Conservation (phyloP, 2,329 filamentous ascomycete genomes). For the Zymoseptoria pseudotritici region DNA sequence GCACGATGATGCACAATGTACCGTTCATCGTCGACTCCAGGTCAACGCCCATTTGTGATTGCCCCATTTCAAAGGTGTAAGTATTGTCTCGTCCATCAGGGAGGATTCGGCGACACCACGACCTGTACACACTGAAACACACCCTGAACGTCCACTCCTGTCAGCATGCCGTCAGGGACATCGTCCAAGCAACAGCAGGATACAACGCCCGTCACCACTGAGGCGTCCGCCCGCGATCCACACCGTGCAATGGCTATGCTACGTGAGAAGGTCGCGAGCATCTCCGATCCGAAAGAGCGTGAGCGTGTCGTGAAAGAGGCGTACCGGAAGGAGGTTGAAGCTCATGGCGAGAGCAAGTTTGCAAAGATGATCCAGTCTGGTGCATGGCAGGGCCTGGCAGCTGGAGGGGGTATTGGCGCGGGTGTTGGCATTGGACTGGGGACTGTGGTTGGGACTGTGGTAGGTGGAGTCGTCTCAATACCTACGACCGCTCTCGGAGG, state of each 20-base stretch:
- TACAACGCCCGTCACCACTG: neutral
- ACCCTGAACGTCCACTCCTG: neutral
- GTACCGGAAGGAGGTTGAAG: constrained; percentile 27
- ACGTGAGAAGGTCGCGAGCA: constrained; percentile 15
- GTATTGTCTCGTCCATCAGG: neutral
- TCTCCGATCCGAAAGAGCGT: constrained; percentile 21
- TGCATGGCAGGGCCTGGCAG: constrained; percentile 35
- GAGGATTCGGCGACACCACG: neutral
- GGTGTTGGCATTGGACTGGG: constrained; percentile 36
- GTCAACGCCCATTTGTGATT: neutral
- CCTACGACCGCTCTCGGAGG: constrained; percentile 35
- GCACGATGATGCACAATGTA: neutral
- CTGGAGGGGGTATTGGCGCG: constrained; percentile 37
- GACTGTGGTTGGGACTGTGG: constrained; percentile 35
- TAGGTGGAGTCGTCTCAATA: constrained; percentile 34
- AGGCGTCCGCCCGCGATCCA: neutral
- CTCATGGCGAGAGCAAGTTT: constrained; percentile 23
- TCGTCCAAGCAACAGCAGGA: constrained; percentile 1
- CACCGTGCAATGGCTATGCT: constrained; percentile 3
- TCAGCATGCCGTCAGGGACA: neutral
- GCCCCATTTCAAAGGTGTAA: neutral
- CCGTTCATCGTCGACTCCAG: neutral
- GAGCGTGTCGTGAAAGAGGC: constrained; percentile 23
- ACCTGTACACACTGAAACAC: neutral
- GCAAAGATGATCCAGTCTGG: constrained; percentile 25